A percentile compares a stretch with the other conserved stretches of the same genome.
These are phyloP conservation scores for Nitzschia sp. DNA, from an alignment of 108 stramenopile genomes.

Conservation along the genomic window DNA sequence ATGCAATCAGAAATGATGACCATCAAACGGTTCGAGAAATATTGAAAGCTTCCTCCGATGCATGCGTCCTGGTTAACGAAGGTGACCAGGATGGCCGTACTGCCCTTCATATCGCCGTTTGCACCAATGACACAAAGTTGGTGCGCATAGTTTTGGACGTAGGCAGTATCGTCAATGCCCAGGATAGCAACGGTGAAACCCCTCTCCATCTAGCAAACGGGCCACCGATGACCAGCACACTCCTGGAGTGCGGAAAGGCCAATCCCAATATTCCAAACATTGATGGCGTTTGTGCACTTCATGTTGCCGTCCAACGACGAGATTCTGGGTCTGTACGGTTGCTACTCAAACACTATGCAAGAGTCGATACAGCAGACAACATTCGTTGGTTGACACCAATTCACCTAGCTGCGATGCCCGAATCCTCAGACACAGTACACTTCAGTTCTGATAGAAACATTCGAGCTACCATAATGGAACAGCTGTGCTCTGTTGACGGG, in stretches of 20 bases:
- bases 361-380: conserved; percentile 77
- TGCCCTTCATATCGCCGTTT: conserved; percentile 75
- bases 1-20: conserved; percentile 15
- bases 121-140: conserved; percentile 41
- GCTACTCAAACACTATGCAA: conserved; percentile 56
- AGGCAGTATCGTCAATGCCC: conserved; percentile 64
- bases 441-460: conserved; percentile 6
- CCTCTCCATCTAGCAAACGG: conserved; percentile 65
- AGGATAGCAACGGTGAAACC: conserved; percentile 78
- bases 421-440: conserved; percentile 4
- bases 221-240: conserved; percentile 44
- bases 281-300: conserved; percentile 76
- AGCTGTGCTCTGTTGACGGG: conserved; percentile 23
- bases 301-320: conserved; percentile 68
- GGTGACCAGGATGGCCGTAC: conserved; percentile 50
- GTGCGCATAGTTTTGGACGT: conserved; percentile 51
- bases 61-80: conserved; percentile 44
- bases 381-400: conserved; percentile 77
- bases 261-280: conserved; percentile 88
- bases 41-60: conserved; percentile 9
- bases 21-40: conserved; percentile 15
- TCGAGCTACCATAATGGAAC: conserved; percentile 31
- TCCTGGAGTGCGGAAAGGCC: conserved; percentile 55
- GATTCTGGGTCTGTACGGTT: conserved; percentile 64
- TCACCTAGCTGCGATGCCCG: conserved; percentile 62